Evolutionary conservation across 495 filamentous ascomycete species (phyloP), one percentile per base, ranked within the genome.

Genomic region (Endocarpon pusillum): DNA sequence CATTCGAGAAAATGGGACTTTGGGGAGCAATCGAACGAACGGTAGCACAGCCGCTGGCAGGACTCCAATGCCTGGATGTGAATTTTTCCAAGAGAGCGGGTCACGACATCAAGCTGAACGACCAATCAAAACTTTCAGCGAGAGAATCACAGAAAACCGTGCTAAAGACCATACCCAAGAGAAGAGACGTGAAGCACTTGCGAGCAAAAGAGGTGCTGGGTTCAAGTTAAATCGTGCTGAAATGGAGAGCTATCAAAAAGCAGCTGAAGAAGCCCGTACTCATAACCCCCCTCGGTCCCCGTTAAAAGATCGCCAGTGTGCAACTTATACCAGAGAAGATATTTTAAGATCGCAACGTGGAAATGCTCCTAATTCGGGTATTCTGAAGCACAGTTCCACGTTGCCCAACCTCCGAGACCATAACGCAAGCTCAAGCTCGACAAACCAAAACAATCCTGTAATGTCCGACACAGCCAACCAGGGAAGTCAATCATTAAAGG

Each of bases 81-180:
- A n/a, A n/a, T n/a, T n/a, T n/a, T n/a, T n/a, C n/a, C n/a, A n/a
- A n/a, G n/a, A n/a, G n/a, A n/a, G n/a, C n/a, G n/a, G n/a, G n/a
- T n/a, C n/a, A n/a, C n/a, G n/a, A n/a, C n/a, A n/a, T n/a, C n/a
- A n/a, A n/a, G n/a, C n/a, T n/a, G n/a, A n/a, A n/a, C n/a, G n/a
- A n/a, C n/a, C n/a, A n/a, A 66, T 67, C 1, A 72, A 78, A 49
- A 81, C 71, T 19, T 97, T 94, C 48, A 93, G 81, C 42, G 83
- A 96, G 50, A 63, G 83, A 17, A 70, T 96, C 39, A 79, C 81
- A 0, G 73, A 82, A 39, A 67, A 55, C 35, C 57, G 71, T 35
- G 48, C 49, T 5, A 51, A 56, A 19, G 70, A 75, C 8, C 61
- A 59, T 17, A 43, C 55, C 24, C 53, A 49, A 12, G 52, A 60